Conservation (phyloP, 1,139 yeast genomes). For the Candida sojae region DNA sequence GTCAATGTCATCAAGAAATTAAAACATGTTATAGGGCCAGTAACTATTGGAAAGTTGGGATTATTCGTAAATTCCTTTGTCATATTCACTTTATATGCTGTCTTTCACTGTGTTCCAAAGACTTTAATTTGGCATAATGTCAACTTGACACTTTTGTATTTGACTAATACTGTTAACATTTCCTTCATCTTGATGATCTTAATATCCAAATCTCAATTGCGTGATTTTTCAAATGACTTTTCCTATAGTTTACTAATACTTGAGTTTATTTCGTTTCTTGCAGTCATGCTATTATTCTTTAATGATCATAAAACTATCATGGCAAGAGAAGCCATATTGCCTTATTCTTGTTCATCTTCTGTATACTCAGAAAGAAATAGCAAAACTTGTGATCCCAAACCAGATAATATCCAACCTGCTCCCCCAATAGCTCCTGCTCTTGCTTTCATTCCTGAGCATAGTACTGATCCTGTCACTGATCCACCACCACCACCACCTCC, state of each 20-base stretch:
- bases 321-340: background rate
- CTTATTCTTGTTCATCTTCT: constrained; percentile 10
- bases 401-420: background rate
- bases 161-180: constrained; percentile 2
- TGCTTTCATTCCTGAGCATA: too few relatives aligned
- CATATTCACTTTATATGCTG: constrained; percentile 3
- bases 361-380: constrained; percentile 10
- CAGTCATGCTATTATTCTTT: constrained; percentile 8
- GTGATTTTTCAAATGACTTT: background rate
- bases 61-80: constrained; percentile 8
- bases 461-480: too few relatives aligned
- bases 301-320: constrained; percentile 10
- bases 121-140: constrained; percentile 10
- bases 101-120: constrained; percentile 9
- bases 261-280: constrained; percentile 9
- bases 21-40: background rate
- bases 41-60: constrained; percentile 8
- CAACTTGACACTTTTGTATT: constrained; percentile 7
- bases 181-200: constrained; percentile 6
- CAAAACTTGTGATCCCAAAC: constrained; percentile 1
- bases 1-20: background rate
- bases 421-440: background rate
- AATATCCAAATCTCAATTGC: constrained; percentile 3
- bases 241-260: constrained; percentile 8
- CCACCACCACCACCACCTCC: background rate